Evolutionary conservation across 495 filamentous ascomycete species (phyloP), one percentile per base, ranked within the genome.

Genomic region (Lepidopterella palustris): DNA sequence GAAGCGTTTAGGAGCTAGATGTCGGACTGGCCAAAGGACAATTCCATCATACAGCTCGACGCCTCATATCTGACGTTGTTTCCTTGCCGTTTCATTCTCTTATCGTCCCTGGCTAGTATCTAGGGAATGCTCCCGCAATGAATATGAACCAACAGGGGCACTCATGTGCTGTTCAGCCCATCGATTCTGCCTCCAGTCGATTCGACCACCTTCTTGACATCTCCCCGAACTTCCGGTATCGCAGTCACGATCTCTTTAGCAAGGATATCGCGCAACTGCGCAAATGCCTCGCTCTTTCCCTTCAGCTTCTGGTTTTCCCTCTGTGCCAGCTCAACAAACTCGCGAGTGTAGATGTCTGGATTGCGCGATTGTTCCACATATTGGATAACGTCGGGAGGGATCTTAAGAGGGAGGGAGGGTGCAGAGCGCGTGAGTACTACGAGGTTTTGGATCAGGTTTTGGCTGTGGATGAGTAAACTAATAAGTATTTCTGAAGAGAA

Each of bases 341-440:
- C 92, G 35, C 93, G 82, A 54, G 92, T 97, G 78, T 97, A 99
- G 74, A 99, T 96, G 71, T 97, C 92, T 13, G 93, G 93, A 76
- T 99, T 99, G 45, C 93, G 87, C 11, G 90, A 85, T 53, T 87
- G 80, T 72, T 97, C 91, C 52, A 99, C 89, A 76, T 99, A 99
- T 60, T 87, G 80, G 68, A 97, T 87, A 10, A 98, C 84, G 64
- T 96, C 92, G n/a, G 86, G 84, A 2, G 93, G 92, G 25, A 97
- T 80, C 5, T 71, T 66, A 3, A 68, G 70, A 13, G 68, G 68
- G 20, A 80, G 78, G 56, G 75, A 73, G 47, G 75, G 75, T 15
- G 79, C 70, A 13, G 82, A 68, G 15, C 68, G 50, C 9, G 69
- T 56, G 59, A 67, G 77, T 71, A 53, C 79, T 78, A 68, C 69